Percentiles rank a stretch among this genome's conserved stretches.
Conservation (phyloP, 805 yeast species). For the Naumovozyma castellii region DNA sequence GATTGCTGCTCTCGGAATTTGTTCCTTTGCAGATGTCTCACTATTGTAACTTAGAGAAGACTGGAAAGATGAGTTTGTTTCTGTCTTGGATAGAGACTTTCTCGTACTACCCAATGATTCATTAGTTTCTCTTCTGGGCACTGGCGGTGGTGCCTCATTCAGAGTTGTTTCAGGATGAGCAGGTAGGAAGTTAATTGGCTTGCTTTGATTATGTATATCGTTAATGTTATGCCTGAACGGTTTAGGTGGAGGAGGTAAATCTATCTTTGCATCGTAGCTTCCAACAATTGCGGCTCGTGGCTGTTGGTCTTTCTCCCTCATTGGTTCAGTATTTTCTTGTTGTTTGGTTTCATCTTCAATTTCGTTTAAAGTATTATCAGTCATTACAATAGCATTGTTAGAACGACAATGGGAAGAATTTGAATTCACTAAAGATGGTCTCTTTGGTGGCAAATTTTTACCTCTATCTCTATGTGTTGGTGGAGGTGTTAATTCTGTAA, state of each 20-base stretch:
- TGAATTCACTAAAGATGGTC: not conserved
- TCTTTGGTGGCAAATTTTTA: not conserved
- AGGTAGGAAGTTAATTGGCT: not conserved
- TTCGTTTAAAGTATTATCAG: not conserved
- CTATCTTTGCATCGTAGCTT: constrained; percentile 27
- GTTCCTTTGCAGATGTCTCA: too few species aligned
- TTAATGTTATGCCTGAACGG: constrained; percentile 15
- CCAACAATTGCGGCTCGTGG: constrained; percentile 31
- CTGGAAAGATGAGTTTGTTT: too few species aligned
- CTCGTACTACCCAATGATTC: not conserved
- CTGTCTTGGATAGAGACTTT: too few species aligned
- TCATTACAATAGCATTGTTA: not conserved
- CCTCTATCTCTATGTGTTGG: constrained; percentile 24
- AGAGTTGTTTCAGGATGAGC: not conserved
- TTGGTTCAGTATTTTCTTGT: constrained; percentile 7
- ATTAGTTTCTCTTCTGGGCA: not conserved
- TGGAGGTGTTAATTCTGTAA: constrained; percentile 21
- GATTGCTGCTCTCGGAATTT: not conserved
- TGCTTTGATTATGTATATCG: not conserved
- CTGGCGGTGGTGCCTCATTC: not conserved
- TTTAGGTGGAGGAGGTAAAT: constrained; percentile 37
- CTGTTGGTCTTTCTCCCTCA: not conserved
- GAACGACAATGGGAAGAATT: not conserved
- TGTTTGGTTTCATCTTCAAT: not conserved
- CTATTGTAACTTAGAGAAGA: not conserved